Evolutionary conservation across 139 green algal genomes (phyloP).

Genomic region (Astrephomene gubernaculifera): DNA sequence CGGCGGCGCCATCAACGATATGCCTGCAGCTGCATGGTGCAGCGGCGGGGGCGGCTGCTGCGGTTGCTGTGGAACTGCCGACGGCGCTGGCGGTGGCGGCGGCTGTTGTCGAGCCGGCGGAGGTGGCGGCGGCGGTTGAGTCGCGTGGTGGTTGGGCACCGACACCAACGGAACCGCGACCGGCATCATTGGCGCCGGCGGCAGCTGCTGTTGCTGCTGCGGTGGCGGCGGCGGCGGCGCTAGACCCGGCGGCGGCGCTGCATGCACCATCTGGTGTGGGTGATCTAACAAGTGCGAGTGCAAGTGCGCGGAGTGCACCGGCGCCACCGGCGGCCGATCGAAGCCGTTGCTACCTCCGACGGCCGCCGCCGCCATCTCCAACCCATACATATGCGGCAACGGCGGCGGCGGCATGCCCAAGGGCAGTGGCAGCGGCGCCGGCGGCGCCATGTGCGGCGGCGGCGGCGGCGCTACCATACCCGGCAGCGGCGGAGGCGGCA

Average conservation of each 20-base stretch:
- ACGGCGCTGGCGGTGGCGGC: not conserved
- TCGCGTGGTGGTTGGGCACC: not conserved
- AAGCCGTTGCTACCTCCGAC: not conserved
- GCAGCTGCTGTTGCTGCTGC: not conserved
- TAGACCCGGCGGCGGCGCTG: not conserved
- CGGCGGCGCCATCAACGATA: too few species aligned
- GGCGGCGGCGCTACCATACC: not conserved
- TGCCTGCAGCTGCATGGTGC: too few species aligned
- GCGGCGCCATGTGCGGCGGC: not conserved
- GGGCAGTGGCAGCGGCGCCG: not conserved
- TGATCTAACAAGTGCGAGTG: conserved; percentile 25
- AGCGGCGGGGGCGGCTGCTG: not conserved
- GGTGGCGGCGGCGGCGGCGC: not conserved
- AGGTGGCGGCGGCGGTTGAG: conserved; percentile 23
- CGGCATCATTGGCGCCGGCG: not conserved
- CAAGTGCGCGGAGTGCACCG: not conserved
- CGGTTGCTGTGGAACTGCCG: not conserved
- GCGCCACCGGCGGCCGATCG: conserved; percentile 4
- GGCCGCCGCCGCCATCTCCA: not conserved
- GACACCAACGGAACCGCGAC: not conserved
- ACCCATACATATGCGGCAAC: not conserved
- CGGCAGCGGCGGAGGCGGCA: conserved; percentile 2
- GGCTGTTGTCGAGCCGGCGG: not conserved
- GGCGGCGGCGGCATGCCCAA: not conserved
- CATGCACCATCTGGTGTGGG: not conserved